These are phyloP conservation scores for Pichia occidentalis DNA, from an alignment of 805 yeast genomes.

Conservation along the genomic window DNA sequence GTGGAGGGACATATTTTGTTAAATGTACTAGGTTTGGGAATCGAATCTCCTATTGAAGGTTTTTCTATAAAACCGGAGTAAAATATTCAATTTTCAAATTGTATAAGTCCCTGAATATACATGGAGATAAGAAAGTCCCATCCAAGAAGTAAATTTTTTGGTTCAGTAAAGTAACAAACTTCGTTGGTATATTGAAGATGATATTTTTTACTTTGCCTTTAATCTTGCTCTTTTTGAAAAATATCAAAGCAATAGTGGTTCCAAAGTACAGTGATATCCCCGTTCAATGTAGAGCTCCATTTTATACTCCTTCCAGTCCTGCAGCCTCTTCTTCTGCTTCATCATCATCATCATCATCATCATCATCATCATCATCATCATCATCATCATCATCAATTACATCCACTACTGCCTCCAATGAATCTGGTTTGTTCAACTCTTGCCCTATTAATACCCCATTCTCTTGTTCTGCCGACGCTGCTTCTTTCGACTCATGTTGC, in stretches of 20 bases:
- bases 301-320: not conserved
- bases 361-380: not conserved
- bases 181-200: no score
- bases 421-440: constrained; percentile 5
- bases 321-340: not conserved
- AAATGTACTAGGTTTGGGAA: no score
- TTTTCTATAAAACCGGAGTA: no score
- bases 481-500: constrained; percentile 62
- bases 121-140: no score
- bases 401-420: not conserved
- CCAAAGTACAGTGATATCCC: not conserved
- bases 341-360: not conserved
- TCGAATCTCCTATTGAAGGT: no score
- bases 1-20: no score
- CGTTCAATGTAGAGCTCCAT: constrained; percentile 1
- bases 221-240: not conserved
- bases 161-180: not conserved
- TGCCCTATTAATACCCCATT: constrained; percentile 57
- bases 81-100: no score
- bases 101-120: no score
- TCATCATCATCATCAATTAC: not conserved
- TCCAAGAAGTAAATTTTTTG: no score
- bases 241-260: not conserved
- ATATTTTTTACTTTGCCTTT: not conserved
- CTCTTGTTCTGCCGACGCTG: constrained; percentile 52